Percentiles rank a stretch among this genome's conserved stretches.
Evolutionary conservation across 1,284 basidiomycete genomes (phyloP).

Genomic region (Rhodotorula mucilaginosa): DNA sequence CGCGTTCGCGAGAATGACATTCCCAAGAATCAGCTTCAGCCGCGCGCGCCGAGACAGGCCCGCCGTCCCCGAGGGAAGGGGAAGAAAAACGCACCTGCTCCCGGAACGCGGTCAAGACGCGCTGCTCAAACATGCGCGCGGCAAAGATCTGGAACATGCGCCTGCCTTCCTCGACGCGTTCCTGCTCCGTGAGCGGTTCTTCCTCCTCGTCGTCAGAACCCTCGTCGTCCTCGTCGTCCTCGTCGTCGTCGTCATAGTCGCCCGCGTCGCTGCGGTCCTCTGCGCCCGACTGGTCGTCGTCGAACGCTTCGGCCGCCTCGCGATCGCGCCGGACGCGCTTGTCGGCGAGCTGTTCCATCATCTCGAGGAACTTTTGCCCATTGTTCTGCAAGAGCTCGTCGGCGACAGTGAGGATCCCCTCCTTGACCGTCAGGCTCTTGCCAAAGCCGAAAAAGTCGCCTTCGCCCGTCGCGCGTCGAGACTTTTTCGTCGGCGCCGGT

Average conservation of each 20-base stretch:
- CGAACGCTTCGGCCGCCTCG: constrained; percentile 73
- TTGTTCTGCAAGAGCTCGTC: constrained; percentile 98
- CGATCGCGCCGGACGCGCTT: constrained; percentile 89
- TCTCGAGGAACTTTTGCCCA: constrained; percentile 97
- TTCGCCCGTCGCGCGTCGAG: constrained; percentile 47
- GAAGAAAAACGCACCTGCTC: constrained; percentile 58
- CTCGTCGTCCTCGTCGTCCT: constrained; percentile 52
- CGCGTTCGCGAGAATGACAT: too few species aligned
- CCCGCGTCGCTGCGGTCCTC: constrained; percentile 52
- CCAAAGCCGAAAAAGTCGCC: constrained; percentile 75
- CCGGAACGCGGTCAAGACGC: constrained; percentile 86
- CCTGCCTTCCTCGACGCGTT: constrained; percentile 98
- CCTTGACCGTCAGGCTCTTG: constrained; percentile 75
- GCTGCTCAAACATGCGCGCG: constrained; percentile 98
- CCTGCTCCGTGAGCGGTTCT: constrained; percentile 56
- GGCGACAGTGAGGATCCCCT: constrained; percentile 94
- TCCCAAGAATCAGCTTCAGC: neutral
- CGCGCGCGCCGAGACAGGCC: neutral
- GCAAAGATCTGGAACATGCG: constrained; percentile 99
- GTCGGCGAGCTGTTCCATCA: constrained; percentile 99
- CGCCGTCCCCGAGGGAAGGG: neutral
- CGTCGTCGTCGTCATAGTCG: constrained; percentile 42
- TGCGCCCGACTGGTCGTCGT: constrained; percentile 58
- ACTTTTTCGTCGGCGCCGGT: constrained; percentile 48
- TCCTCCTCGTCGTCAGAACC: constrained; percentile 41